phyloP scores from a whole-genome alignment of 2,329 filamentous ascomycete species.

The Hypomyces perniciosus region DNA sequence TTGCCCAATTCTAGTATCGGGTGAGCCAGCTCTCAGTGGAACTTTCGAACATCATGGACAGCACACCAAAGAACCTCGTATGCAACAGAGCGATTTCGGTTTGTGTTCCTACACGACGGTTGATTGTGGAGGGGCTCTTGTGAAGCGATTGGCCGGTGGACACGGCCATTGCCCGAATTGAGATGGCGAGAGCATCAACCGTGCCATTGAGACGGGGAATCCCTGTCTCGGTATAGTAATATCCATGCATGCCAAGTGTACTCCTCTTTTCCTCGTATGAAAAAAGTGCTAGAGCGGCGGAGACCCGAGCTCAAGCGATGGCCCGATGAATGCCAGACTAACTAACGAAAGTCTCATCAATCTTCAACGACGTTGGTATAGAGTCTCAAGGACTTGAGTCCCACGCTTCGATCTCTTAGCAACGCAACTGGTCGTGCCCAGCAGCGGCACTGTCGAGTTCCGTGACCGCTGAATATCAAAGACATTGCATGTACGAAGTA shows the following conservation, averaged over 20 bases:
- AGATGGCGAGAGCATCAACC: neutral
- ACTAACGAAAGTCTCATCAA: too few relatives aligned
- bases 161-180: constrained; percentile 9
- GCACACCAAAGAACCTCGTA: constrained; percentile 3
- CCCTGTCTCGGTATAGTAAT: neutral
- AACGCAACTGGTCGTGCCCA: neutral
- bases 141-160: constrained; percentile 4
- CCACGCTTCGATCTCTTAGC: neutral
- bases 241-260: neutral
- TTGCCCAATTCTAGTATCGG: too few relatives aligned
- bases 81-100: neutral
- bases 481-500: too few relatives aligned
- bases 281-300: neutral
- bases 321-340: neutral
- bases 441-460: neutral
- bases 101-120: constrained; percentile 1
- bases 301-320: neutral
- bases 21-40: neutral
- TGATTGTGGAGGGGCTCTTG: constrained; percentile 1
- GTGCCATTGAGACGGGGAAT: neutral
- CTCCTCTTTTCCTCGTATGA: neutral
- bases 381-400: too few relatives aligned
- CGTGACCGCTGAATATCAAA: too few relatives aligned
- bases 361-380: too few relatives aligned
- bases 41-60: neutral